These are phyloP conservation scores for Geotrichum bryndzae DNA, from an alignment of 1,139 yeast genomes.

Conservation along the genomic window DNA sequence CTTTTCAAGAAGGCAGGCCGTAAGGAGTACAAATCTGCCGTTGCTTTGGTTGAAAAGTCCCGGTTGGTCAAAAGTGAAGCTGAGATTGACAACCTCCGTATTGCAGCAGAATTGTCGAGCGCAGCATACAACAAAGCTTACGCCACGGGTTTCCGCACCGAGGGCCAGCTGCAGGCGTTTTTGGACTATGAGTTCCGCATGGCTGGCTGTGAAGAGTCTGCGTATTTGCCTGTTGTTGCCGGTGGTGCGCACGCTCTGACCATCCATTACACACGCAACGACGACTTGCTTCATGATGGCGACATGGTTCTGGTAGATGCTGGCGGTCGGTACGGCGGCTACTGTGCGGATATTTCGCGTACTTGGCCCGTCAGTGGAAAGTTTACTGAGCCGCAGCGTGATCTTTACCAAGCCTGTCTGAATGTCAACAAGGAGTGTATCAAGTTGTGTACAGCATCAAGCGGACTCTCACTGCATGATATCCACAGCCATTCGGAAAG, in stretches of 20 bases:
- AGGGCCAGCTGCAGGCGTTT: slow-evolving; percentile 72
- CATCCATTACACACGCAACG: slow-evolving; percentile 86
- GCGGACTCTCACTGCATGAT: slow-evolving; percentile 59
- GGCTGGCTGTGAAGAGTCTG: slow-evolving; percentile 85
- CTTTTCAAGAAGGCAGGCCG: slow-evolving; percentile 7
- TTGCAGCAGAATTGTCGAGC: slow-evolving; percentile 77
- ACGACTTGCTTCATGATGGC: slow-evolving; percentile 63
- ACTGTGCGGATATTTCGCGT: slow-evolving; percentile 91
- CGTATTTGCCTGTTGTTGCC: slow-evolving; percentile 95
- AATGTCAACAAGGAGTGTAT: slow-evolving; percentile 78
- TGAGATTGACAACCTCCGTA: slow-evolving; percentile 73
- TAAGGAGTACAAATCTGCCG: slow-evolving; percentile 15
- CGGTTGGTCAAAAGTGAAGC: slow-evolving; percentile 68
- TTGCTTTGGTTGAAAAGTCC: slow-evolving; percentile 45
- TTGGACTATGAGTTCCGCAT: slow-evolving; percentile 75
- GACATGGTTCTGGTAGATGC: slow-evolving; percentile 94
- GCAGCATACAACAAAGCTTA: slow-evolving; percentile 80
- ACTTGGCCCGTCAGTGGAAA: slow-evolving; percentile 86
- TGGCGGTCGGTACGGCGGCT: slow-evolving; percentile 90
- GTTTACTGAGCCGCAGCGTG: slow-evolving; percentile 73
- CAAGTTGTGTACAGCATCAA: slow-evolving; percentile 50
- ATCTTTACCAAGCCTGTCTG: slow-evolving; percentile 80
- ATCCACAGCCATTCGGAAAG: slow-evolving; percentile 66
- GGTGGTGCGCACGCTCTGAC: slow-evolving; percentile 82
- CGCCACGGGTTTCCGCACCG: slow-evolving; percentile 53